Evolutionary conservation across 163 green algal genomes (phyloP).

Genomic region (Chlorella variabilis): DNA sequence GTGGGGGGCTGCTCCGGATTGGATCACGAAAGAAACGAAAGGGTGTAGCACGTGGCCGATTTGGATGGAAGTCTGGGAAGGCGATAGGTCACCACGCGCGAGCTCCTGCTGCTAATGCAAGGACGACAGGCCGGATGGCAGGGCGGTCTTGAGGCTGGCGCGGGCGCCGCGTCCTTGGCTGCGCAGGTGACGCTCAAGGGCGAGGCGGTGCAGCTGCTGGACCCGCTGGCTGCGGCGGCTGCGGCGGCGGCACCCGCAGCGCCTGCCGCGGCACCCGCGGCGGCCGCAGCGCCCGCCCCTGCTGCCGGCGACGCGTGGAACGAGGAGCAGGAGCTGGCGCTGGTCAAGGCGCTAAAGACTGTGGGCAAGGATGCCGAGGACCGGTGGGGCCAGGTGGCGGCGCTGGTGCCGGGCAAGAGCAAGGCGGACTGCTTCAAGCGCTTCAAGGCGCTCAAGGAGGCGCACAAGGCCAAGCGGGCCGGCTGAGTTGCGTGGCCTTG

Average conservation of each 20-base stretch:
- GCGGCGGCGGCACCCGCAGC: slow-evolving; percentile 14
- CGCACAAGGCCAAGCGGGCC: slow-evolving; percentile 68
- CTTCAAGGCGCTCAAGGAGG: slow-evolving; percentile 87
- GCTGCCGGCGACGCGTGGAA: slow-evolving; percentile 63
- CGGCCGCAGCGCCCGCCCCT: neutral
- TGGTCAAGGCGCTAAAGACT: slow-evolving; percentile 87
- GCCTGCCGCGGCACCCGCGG: slow-evolving; percentile 15
- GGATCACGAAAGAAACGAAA: too few relatives aligned
- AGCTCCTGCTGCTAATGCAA: too few relatives aligned
- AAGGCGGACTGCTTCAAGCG: slow-evolving; percentile 84
- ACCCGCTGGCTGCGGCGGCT: slow-evolving; percentile 30
- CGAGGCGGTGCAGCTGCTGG: slow-evolving; percentile 37
- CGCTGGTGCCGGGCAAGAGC: slow-evolving; percentile 75
- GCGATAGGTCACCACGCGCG: too few relatives aligned
- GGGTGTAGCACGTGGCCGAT: too few relatives aligned
- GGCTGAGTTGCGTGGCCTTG: neutral
- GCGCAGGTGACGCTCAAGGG: slow-evolving; percentile 26
- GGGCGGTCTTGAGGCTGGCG: too few relatives aligned
- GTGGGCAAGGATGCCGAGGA: slow-evolving; percentile 51
- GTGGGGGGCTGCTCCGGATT: too few relatives aligned
- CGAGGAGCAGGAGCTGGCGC: slow-evolving; percentile 80
- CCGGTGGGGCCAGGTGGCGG: slow-evolving; percentile 62
- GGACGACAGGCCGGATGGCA: too few relatives aligned
- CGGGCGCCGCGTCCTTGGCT: too few relatives aligned
- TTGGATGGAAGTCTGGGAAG: too few relatives aligned